Conservation (phyloP, 164 flowering plant species). For the Liquidambar formosana region DNA sequence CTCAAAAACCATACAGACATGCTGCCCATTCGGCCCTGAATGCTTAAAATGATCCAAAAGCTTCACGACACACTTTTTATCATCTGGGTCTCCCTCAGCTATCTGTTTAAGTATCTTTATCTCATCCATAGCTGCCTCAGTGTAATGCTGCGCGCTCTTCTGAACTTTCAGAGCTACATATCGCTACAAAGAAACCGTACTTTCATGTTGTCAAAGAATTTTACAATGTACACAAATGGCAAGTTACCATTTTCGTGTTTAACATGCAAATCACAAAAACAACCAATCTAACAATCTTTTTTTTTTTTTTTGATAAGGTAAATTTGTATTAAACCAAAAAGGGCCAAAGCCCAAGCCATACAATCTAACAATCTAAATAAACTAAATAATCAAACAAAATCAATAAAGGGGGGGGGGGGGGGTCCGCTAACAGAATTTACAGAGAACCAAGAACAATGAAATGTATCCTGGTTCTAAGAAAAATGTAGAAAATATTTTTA, state of each 20-base stretch:
- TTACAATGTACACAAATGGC: background rate
- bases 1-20: conserved; percentile 93
- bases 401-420: no score
- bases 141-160: conserved; percentile 78
- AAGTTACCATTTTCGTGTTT: background rate
- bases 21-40: conserved; percentile 92
- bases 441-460: no score
- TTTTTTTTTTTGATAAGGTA: no score
- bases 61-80: conserved; percentile 78
- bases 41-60: conserved; percentile 91
- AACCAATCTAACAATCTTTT: no score
- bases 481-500: no score
- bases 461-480: no score
- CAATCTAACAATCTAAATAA: no score
- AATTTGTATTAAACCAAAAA: no score
- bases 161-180: conserved; percentile 77
- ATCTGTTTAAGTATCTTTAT: conserved; percentile 77
- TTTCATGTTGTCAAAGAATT: background rate
- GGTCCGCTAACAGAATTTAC: no score
- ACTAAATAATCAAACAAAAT: no score
- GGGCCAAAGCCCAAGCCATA: no score
- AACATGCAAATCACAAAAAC: no score
- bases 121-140: conserved; percentile 84
- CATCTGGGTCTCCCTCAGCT: conserved; percentile 83
- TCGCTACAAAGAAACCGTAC: conserved; percentile 32